Evolutionary conservation across 1,284 basidiomycete genomes (phyloP), one percentile per base, ranked within the genome.

Genomic region (Porodaedalea pini): DNA sequence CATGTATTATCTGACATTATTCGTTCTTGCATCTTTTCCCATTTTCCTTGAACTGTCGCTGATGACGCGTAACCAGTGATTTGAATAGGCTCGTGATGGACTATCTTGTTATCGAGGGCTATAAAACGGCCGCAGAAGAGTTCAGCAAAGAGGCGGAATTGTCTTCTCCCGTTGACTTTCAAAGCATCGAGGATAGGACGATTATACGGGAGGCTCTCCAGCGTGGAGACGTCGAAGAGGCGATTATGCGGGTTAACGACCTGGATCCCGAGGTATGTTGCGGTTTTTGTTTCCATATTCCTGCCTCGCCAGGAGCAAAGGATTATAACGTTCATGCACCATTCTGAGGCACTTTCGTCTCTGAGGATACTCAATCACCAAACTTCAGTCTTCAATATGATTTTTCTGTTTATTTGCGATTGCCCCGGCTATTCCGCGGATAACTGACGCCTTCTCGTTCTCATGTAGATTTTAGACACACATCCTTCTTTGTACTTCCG

Each of bases 271-370:
- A 98, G 87, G 96, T 98, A 72, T 76, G 93, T 74, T 49, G 61
- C 23, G n/a, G n/a, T n/a, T 50, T 59, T 43, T 60, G 55, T 40
- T 27, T 57, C 63, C 39, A 56, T 59, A 58, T 57, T 45, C 41
- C 21, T n/a, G n/a, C 23, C 27, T 48, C 8, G 39, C 17, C n/a
- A 17, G 21, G 31, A 27, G 50, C 67, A 78, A 70, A 90, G 73
- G 92, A 95, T 95, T 93, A 87, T 80, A 90, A 67, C 67, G 83
- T 88, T 92, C 94, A 97, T 98, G 95, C 95, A 98, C 95, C 95
- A 98, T 94, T 90, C 95, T 86, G 80, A 98, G 88, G 78, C 85
- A 79, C 68, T 69, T 69, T 72, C 79, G 85, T 80, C 82, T 75
- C 71, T 90, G 90, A 87, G 85, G 90, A 91, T 71, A 84, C 69